Conservation (phyloP, 495 filamentous ascomycete genomes). For the Extremus antarcticus region DNA sequence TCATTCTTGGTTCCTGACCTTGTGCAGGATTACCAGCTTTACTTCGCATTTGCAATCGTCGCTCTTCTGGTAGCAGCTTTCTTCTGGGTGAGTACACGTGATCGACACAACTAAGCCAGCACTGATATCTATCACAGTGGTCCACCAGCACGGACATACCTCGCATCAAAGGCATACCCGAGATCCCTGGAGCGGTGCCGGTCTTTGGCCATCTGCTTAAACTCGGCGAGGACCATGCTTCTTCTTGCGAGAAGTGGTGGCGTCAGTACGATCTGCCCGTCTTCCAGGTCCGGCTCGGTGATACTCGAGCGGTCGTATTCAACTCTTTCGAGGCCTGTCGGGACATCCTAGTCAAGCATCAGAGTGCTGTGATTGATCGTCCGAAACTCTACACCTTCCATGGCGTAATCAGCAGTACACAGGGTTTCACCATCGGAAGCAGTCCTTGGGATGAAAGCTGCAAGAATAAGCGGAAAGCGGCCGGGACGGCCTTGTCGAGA, state of each 20-base stretch:
- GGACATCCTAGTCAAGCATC: slow-evolving; percentile 55
- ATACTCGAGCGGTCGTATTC: slow-evolving; percentile 32
- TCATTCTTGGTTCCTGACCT: too few species aligned
- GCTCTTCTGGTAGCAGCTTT: too few species aligned
- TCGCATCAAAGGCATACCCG: slow-evolving; percentile 38
- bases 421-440: slow-evolving; percentile 60
- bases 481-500: slow-evolving; percentile 36
- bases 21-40: too few species aligned
- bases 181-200: slow-evolving; percentile 41
- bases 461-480: slow-evolving; percentile 42
- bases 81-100: too few species aligned
- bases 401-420: slow-evolving; percentile 56
- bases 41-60: too few species aligned
- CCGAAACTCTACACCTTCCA: slow-evolving; percentile 63
- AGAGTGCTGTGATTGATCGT: slow-evolving; percentile 54
- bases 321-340: slow-evolving; percentile 50
- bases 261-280: slow-evolving; percentile 40
- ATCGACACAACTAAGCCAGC: too few species aligned
- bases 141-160: too few species aligned
- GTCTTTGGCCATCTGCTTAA: slow-evolving; percentile 44
- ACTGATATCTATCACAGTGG: too few species aligned
- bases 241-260: slow-evolving; percentile 43
- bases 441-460: slow-evolving; percentile 53
- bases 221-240: slow-evolving; percentile 47
- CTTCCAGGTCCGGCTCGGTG: slow-evolving; percentile 46